Evolutionary conservation across 1,284 basidiomycete species (phyloP).

Genomic region (Cystobasidium pallidum): DNA sequence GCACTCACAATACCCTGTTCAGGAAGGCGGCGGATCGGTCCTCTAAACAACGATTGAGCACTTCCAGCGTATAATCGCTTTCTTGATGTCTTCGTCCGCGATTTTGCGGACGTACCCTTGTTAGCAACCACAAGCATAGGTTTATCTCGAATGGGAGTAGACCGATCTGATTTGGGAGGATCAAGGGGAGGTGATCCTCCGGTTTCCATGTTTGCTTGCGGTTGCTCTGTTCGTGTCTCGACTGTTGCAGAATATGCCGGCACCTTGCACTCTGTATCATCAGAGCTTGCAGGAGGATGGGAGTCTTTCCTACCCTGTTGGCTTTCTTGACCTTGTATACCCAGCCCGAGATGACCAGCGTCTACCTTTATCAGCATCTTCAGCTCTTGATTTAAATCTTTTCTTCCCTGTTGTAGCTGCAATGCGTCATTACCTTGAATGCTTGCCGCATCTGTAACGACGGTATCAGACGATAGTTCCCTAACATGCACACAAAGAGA

Average conservation of each 20-base stretch:
- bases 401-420: not conserved
- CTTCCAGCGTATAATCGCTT: not conserved
- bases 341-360: not conserved
- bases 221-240: too few species aligned
- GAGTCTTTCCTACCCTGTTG: not conserved
- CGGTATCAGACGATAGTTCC: conserved; percentile 1
- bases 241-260: too few species aligned
- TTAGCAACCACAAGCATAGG: too few species aligned
- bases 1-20: conserved; percentile 1
- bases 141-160: not conserved
- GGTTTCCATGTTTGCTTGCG: too few species aligned
- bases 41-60: not conserved
- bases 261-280: too few species aligned
- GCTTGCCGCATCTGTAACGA: conserved; percentile 5
- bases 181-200: not conserved
- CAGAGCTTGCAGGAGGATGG: too few species aligned
- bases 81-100: not conserved
- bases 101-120: not conserved
- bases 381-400: not conserved
- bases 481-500: not conserved
- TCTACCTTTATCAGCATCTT: too few species aligned
- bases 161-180: not conserved
- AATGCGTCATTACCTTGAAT: not conserved
- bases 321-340: not conserved
- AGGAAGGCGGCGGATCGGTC: not conserved